Conservation (phyloP, 2,329 filamentous ascomycete genomes). For the Penicillium sp. region DNA sequence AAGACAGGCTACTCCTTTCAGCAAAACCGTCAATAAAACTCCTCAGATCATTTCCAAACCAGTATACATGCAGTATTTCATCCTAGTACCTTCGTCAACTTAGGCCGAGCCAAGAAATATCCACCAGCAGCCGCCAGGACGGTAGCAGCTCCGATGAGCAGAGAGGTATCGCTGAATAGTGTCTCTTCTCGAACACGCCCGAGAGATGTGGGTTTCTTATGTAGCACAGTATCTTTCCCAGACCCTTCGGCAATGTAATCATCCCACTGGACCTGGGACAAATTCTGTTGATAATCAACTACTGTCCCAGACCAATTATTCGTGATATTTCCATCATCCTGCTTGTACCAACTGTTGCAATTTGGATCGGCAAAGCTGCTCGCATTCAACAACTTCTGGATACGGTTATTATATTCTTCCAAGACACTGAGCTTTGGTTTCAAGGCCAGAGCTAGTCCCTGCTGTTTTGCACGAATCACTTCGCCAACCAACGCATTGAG, state of each 20-base stretch:
- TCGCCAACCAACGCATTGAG: constrained; percentile 55
- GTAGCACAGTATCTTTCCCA: constrained; percentile 24
- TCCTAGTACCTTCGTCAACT: neutral
- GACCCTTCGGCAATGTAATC: constrained; percentile 36
- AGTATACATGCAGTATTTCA: neutral
- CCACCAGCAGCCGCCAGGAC: constrained; percentile 59
- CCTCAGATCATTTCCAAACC: neutral
- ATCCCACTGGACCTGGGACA: constrained; percentile 36
- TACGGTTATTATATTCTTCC: constrained; percentile 49
- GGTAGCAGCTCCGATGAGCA: constrained; percentile 75
- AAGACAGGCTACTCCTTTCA: neutral
- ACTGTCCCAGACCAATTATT: constrained; percentile 62
- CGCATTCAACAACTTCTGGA: constrained; percentile 51
- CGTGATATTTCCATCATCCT: constrained; percentile 56
- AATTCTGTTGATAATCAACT: constrained; percentile 57
- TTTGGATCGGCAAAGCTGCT: constrained; percentile 59
- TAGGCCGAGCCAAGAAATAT: constrained; percentile 14
- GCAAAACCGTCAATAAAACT: neutral
- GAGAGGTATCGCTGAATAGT: constrained; percentile 32
- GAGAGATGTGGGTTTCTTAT: constrained; percentile 31
- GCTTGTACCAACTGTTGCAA: constrained; percentile 63
- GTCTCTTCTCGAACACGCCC: constrained; percentile 43
- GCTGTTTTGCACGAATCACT: constrained; percentile 51
- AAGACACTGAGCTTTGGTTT: constrained; percentile 48
- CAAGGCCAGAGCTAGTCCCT: constrained; percentile 49